phyloP scores from a whole-genome alignment of 495 filamentous ascomycete genomes.

The Neurospora tetraspora region DNA sequence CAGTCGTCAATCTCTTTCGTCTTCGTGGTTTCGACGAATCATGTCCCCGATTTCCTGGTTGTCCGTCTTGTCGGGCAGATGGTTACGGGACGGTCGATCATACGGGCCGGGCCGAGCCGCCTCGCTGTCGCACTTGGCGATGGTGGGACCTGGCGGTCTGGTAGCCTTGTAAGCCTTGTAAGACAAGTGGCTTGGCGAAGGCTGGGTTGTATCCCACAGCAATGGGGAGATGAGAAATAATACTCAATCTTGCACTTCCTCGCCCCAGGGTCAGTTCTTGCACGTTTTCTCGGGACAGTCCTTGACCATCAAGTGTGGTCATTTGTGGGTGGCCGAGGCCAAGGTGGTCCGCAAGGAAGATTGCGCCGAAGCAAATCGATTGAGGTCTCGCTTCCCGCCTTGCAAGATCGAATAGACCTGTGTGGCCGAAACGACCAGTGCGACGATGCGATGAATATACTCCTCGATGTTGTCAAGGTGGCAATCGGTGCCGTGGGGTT shows the following conservation, averaged over 20 bases:
- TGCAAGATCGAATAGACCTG: background rate
- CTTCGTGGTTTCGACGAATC: background rate
- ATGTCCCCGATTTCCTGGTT: background rate
- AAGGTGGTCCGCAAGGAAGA: background rate
- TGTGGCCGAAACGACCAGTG: background rate
- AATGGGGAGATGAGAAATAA: conserved; percentile 7
- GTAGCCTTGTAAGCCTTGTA: background rate
- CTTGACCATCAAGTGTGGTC: conserved; percentile 3
- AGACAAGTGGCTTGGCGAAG: background rate
- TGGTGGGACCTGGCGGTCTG: conserved; percentile 47
- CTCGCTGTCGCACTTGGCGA: conserved; percentile 53
- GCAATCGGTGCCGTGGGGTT: background rate
- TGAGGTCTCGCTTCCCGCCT: background rate
- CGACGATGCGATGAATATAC: background rate
- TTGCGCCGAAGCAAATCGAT: background rate
- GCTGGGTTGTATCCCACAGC: background rate
- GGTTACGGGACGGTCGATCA: background rate
- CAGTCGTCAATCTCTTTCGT: conserved; percentile 16
- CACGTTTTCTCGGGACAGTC: conserved; percentile 66
- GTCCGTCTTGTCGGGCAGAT: background rate
- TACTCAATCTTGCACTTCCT: conserved; percentile 48
- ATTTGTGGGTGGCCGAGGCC: background rate
- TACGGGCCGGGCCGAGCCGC: background rate
- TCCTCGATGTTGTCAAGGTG: background rate
- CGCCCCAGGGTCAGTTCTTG: conserved; percentile 44